Conservation (phyloP, 768 basidiomycete genomes). For the Trametes gibbosa region DNA sequence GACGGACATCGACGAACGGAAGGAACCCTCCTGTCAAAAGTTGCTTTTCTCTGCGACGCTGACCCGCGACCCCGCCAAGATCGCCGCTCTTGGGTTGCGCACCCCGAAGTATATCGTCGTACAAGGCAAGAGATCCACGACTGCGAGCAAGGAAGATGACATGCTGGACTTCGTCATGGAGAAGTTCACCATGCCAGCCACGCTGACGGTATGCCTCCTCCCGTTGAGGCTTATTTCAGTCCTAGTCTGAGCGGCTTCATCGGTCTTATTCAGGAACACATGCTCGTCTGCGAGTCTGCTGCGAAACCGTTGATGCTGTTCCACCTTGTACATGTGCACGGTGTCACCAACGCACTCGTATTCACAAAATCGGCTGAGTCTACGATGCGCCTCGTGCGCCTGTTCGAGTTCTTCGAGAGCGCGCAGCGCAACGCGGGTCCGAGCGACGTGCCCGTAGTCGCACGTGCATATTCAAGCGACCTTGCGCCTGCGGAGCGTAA, state of each 20-base stretch:
- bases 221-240: neutral
- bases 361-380: slow-evolving; percentile 99
- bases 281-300: slow-evolving; percentile 74
- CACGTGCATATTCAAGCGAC: slow-evolving; percentile 86
- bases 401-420: slow-evolving; percentile 79
- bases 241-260: neutral
- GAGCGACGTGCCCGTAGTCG: slow-evolving; percentile 34
- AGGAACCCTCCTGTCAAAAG: slow-evolving; percentile 80
- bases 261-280: slow-evolving; percentile 62
- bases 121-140: slow-evolving; percentile 42
- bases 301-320: slow-evolving; percentile 89
- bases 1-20: slow-evolving; percentile 56
- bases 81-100: slow-evolving; percentile 74
- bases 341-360: slow-evolving; percentile 71
- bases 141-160: slow-evolving; percentile 32
- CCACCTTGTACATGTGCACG: slow-evolving; percentile 67
- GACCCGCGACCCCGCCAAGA: slow-evolving; percentile 90
- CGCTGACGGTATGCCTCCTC: slow-evolving; percentile 57
- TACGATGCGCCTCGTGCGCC: slow-evolving; percentile 72
- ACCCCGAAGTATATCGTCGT: slow-evolving; percentile 89
- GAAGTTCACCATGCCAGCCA: slow-evolving; percentile 77
- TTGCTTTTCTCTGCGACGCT: slow-evolving; percentile 95
- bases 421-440: slow-evolving; percentile 18
- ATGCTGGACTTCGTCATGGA: slow-evolving; percentile 63
- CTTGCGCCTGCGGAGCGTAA: slow-evolving; percentile 71